Evolutionary conservation across 2,329 filamentous ascomycete genomes (phyloP), one percentile per base, ranked within the genome.

Genomic region (Apiospora malaysiana): DNA sequence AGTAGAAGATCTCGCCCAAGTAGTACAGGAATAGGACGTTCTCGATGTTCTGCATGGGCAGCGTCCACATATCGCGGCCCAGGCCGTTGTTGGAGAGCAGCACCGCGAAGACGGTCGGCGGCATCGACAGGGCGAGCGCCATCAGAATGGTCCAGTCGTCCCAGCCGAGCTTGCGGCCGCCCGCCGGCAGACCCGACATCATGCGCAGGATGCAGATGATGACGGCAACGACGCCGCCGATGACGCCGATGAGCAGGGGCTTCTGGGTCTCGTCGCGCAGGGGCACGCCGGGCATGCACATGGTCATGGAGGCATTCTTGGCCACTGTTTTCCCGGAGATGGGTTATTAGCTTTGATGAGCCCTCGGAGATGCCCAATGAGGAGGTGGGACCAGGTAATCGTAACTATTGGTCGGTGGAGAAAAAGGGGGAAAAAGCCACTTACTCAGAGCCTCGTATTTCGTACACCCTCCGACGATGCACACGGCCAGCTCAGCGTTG

Each of bases 1-100:
- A 77, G 73, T 81, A 82, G 45, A 79, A 77, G n/a, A 82, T 76
- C 68, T 80, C 78, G 66, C 78, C 72, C 14, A 76, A 72, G 72
- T 80, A 82, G 68, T 81, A 81, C 56, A 74, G 70, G 40, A 73
- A 73, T 25, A 73, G 68, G 14, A 73, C 70, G 56, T 70, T 71
- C 46, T 74, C 66, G 68, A 75, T 75, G 37, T 75, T 71, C 37
- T 72, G 9, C 9, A 71, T 68, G 2, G 69, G 70, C 37, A 75
- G 69, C 10, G 71, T 74, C 73, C 73, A 75, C 45, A 74, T 75
- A 56, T 75, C 73, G 45, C 71, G 71, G 18, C 73, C 73, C 4
- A 75, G 70, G 9, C 73, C 73, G 49, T 72, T 72, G 8, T 74
- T 68, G 40, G 71, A 72, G 42, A 72, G 46, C 40, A 71, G 23